These are phyloP conservation scores for Trypanosoma congolense DNA, from an alignment of 208 protist genomes.

Conservation along the genomic window DNA sequence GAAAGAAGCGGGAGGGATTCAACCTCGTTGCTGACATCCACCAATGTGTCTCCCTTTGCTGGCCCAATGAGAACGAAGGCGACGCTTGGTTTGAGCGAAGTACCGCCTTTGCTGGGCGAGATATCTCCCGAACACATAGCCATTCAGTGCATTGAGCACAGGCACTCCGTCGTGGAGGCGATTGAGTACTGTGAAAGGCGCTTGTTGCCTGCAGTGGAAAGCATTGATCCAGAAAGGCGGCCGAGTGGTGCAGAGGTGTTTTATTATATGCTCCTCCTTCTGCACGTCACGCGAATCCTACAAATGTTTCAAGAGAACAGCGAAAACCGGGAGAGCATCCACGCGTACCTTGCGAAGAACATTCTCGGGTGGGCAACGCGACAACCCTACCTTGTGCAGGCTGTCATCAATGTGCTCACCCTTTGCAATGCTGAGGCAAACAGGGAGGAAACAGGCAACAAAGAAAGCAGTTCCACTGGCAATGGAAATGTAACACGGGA, in stretches of 20 bases:
- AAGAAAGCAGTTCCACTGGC: not conserved
- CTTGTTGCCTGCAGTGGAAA: conserved; percentile 17
- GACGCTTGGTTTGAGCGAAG: not conserved
- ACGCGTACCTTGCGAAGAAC: conserved; percentile 20
- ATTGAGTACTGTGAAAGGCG: conserved; percentile 25
- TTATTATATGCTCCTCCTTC: conserved; percentile 21
- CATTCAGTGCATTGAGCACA: conserved; percentile 27
- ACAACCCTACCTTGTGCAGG: conserved; percentile 18
- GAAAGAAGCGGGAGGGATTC: conserved; percentile 6
- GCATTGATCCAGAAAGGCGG: conserved; percentile 3
- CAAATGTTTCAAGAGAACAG: conserved; percentile 22
- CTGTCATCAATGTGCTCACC: conserved; percentile 21
- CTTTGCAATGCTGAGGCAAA: conserved; percentile 9
- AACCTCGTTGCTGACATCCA: conserved; percentile 9
- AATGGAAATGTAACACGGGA: too few species aligned
- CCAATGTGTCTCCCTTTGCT: conserved; percentile 8
- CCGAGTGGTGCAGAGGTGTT: conserved; percentile 12
- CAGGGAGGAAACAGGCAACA: too few species aligned
- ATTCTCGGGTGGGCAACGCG: conserved; percentile 18
- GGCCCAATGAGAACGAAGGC: conserved; percentile 1
- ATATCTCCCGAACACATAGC: conserved; percentile 22
- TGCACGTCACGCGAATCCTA: conserved; percentile 23
- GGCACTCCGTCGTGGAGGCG: conserved; percentile 27
- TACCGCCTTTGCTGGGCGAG: too few species aligned
- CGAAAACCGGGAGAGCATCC: conserved; percentile 10